phyloP scores from a whole-genome alignment of 2,329 filamentous ascomycete genomes.

The Cyphellophora attinorum region DNA sequence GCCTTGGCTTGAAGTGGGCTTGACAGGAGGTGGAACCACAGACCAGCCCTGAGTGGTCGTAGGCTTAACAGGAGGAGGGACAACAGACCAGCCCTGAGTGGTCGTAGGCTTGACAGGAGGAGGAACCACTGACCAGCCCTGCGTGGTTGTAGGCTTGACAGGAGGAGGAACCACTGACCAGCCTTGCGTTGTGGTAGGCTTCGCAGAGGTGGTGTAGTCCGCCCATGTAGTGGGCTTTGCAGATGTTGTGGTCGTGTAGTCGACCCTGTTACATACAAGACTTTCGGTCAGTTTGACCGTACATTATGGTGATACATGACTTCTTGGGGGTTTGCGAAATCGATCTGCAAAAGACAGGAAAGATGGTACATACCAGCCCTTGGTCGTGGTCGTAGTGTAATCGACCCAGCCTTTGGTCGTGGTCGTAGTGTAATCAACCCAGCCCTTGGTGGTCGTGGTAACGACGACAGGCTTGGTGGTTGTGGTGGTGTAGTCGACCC shows the following conservation, averaged over 20 bases:
- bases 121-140: neutral
- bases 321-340: neutral
- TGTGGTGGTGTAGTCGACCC: constrained; percentile 8
- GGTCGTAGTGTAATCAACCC: constrained; percentile 2
- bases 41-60: too few relatives aligned
- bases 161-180: neutral
- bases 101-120: neutral
- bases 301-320: too few relatives aligned
- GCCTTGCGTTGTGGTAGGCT: neutral
- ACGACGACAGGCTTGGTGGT: constrained; percentile 7
- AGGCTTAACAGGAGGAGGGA: too few relatives aligned
- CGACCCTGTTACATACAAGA: too few relatives aligned
- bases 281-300: too few relatives aligned
- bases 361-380: constrained; percentile 3
- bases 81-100: too few relatives aligned
- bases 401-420: neutral
- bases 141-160: neutral
- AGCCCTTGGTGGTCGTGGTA: constrained; percentile 21
- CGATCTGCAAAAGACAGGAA: neutral
- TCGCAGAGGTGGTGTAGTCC: too few relatives aligned
- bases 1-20: too few relatives aligned
- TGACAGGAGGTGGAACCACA: too few relatives aligned
- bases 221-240: too few relatives aligned
- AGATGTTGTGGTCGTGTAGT: too few relatives aligned
- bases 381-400: constrained; percentile 5